Evolutionary conservation across 306 rosid genomes (phyloP).

Genomic region (Prunus padus): DNA sequence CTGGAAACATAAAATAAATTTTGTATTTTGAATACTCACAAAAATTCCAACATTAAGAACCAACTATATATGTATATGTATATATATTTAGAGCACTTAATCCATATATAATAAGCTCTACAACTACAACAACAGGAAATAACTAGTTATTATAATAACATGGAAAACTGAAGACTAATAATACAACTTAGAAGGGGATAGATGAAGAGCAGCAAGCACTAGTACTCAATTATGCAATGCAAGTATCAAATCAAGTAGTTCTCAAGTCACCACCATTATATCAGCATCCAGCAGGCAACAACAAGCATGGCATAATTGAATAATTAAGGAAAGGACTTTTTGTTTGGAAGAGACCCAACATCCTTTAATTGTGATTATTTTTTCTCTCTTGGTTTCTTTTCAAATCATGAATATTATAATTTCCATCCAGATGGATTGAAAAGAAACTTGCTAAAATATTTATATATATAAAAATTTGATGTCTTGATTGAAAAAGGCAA

Average conservation of each 20-base stretch:
- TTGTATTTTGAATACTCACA: no score
- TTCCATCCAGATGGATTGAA: background rate
- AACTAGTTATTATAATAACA: no score
- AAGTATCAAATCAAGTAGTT: slow-evolving; percentile 30
- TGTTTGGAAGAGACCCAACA: background rate
- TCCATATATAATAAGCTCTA: no score
- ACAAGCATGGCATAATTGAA: background rate
- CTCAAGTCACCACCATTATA: slow-evolving; percentile 21
- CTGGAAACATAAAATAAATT: no score
- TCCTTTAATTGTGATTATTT: background rate
- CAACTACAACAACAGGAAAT: no score
- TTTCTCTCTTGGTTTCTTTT: background rate
- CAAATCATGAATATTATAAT: background rate
- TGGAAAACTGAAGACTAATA: no score
- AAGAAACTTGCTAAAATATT: background rate
- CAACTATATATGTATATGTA: no score
- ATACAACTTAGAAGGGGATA: no score
- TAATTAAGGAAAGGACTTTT: background rate
- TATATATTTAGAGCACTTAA: no score
- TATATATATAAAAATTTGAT: background rate
- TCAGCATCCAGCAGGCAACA: slow-evolving; percentile 7
- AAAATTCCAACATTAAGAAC: no score
- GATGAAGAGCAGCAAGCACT: background rate
- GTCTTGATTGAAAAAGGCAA: background rate
- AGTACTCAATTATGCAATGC: background rate